Base-by-base conservation (phyloP, 2,329 filamentous ascomycete genomes). In the Trichothecium roseum region DNA sequence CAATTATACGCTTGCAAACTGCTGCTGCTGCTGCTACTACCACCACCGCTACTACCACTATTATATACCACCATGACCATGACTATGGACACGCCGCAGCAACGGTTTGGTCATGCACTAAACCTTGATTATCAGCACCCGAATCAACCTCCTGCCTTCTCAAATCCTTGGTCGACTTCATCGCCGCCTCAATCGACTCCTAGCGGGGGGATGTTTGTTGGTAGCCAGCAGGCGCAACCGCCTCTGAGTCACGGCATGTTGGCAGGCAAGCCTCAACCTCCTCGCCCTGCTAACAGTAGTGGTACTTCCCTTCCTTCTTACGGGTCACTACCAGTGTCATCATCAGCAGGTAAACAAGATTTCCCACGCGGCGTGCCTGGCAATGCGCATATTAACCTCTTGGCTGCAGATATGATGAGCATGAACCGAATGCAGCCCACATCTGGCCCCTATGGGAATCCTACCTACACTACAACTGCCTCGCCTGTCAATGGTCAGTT, bases 11-110 rank as follows among this genome's bases (percentile, higher is more conserved):
- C 10, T 24, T 6, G 10, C 10, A 24, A n/a, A n/a, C n/a, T n/a
- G n/a, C n/a, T n/a, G n/a, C n/a, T n/a, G n/a, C n/a, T n/a, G n/a
- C n/a, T n/a, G n/a, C n/a, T n/a, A n/a, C n/a, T n/a, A n/a, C n/a
- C n/a, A n/a, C n/a, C n/a, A n/a, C n/a, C n/a, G n/a, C n/a, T n/a
- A n/a, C n/a, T n/a, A n/a, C n/a, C n/a, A n/a, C n/a, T 24, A 14
- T 24, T 32, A 31, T 17, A 31, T 24, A 24, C 18, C 27, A 77
- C 61, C 60, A 94, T 94, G 87, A 91, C 86, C 66, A 94, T 94
- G 86, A 84, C 88, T 61, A 77, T 94, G 68, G 86, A 94, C 66
- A 78, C 78, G 53, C 84, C 87, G 60, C 86, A 89, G 65, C 84
- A 78, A 67, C 76, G 77, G 59, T 84, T 82, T 65, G 84, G 74